Evolutionary conservation across 2,329 filamentous ascomycete species (phyloP).

Genomic region (Trichoderma simmonsii): DNA sequence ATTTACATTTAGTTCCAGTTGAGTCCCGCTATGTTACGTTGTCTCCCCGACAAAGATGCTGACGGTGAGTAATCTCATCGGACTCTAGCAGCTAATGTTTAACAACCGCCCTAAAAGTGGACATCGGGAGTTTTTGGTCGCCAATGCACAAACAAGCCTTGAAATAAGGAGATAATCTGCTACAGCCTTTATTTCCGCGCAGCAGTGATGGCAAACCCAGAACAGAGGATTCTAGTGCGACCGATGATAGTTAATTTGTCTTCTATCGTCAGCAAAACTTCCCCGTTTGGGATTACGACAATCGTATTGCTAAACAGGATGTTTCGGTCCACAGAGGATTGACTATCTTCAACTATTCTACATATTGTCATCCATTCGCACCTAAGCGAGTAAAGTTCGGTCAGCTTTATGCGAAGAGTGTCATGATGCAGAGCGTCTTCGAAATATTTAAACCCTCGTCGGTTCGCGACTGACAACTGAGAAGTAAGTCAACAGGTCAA

Average conservation of each 20-base stretch:
- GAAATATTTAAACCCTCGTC: not conserved
- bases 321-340: not conserved
- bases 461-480: not conserved
- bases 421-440: too few species aligned
- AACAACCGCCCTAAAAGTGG: not conserved
- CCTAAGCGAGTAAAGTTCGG: not conserved
- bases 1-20: not conserved
- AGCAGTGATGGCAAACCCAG: not conserved
- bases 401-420: not conserved
- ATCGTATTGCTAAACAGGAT: not conserved
- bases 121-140: not conserved
- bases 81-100: not conserved
- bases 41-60: not conserved
- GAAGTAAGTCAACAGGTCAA: not conserved
- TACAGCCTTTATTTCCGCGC: not conserved
- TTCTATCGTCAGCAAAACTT: not conserved
- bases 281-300: not conserved
- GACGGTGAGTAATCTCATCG: not conserved
- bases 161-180: not conserved
- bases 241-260: not conserved
- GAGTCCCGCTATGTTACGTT: not conserved
- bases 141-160: not conserved
- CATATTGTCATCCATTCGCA: not conserved
- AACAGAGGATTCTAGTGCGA: not conserved
- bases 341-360: not conserved